phyloP scores from a whole-genome alignment of 805 yeast species.

The Yarrowia yakushimensis region DNA sequence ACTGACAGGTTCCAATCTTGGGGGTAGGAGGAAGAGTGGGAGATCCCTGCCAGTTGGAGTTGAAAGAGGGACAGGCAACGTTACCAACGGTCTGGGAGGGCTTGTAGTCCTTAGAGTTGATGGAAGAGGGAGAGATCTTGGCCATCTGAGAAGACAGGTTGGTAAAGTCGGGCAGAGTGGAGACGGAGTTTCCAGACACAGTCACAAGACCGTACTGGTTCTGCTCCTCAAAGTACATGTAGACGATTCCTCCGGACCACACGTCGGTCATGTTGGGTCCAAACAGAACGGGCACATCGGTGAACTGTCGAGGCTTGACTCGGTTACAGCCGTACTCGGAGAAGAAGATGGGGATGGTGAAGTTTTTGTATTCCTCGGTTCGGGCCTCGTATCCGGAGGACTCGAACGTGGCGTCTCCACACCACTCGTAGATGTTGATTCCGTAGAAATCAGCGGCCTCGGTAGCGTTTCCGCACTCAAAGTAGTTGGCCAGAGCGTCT shows the following conservation, averaged over 20 bases:
- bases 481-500: slow-evolving; percentile 74
- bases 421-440: slow-evolving; percentile 86
- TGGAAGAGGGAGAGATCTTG: slow-evolving; percentile 50
- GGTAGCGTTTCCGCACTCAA: slow-evolving; percentile 69
- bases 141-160: slow-evolving; percentile 55
- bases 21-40: slow-evolving; percentile 77
- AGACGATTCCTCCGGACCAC: slow-evolving; percentile 93
- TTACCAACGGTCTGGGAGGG: slow-evolving; percentile 41
- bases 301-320: slow-evolving; percentile 68
- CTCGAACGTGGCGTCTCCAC: slow-evolving; percentile 56
- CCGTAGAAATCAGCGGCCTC: slow-evolving; percentile 74
- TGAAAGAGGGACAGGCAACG: slow-evolving; percentile 49
- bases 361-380: slow-evolving; percentile 67
- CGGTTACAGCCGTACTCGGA: slow-evolving; percentile 87
- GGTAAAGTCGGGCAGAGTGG: slow-evolving; percentile 59
- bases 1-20: slow-evolving; percentile 59
- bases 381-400: slow-evolving; percentile 66
- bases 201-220: slow-evolving; percentile 79
- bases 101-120: slow-evolving; percentile 39
- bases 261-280: slow-evolving; percentile 74
- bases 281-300: slow-evolving; percentile 68
- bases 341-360: slow-evolving; percentile 78
- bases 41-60: slow-evolving; percentile 62
- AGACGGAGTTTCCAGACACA: slow-evolving; percentile 48
- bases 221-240: slow-evolving; percentile 84